These are phyloP conservation scores for Colletotrichum sp. DNA, from an alignment of 2,329 filamentous ascomycete species.

Conservation along the genomic window DNA sequence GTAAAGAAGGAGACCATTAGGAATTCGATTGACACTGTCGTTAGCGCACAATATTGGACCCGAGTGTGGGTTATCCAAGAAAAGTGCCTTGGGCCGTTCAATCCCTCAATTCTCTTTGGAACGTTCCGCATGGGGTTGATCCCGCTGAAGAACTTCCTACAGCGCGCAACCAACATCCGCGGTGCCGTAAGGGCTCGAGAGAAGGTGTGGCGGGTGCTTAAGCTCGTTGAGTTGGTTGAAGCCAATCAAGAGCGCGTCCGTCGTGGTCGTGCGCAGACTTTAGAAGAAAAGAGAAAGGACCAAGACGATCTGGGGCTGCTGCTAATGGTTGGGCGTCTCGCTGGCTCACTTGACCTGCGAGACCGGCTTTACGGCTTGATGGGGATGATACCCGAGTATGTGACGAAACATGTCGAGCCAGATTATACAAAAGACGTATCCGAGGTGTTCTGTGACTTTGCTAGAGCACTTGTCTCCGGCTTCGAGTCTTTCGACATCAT, in stretches of 20 bases:
- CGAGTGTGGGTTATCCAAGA: conserved; percentile 13
- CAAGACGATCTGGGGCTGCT: conserved; percentile 5
- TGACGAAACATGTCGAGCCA: not conserved
- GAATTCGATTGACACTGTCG: not conserved
- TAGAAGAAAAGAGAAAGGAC: not conserved
- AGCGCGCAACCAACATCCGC: not conserved
- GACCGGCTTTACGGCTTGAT: conserved; percentile 5
- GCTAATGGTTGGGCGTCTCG: conserved; percentile 2
- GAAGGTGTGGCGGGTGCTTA: conserved; percentile 8
- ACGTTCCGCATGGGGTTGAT: conserved; percentile 6
- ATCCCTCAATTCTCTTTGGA: conserved; percentile 12
- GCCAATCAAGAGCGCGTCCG: not conserved
- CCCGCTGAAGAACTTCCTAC: not conserved
- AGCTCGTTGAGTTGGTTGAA: not conserved
- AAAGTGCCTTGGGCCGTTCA: conserved; percentile 3
- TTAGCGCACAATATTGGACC: not conserved
- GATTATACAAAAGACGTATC: not conserved
- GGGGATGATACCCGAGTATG: conserved; percentile 12
- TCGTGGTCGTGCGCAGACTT: not conserved
- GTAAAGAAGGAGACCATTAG: not conserved
- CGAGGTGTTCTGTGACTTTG: conserved; percentile 4
- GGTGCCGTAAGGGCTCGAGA: not conserved
- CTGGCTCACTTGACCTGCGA: conserved; percentile 1
- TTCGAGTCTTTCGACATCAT: conserved; percentile 6
- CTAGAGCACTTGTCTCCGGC: not conserved